Base-by-base conservation (phyloP, 23 red algal genomes). In the Gracilaria gracilis region DNA sequence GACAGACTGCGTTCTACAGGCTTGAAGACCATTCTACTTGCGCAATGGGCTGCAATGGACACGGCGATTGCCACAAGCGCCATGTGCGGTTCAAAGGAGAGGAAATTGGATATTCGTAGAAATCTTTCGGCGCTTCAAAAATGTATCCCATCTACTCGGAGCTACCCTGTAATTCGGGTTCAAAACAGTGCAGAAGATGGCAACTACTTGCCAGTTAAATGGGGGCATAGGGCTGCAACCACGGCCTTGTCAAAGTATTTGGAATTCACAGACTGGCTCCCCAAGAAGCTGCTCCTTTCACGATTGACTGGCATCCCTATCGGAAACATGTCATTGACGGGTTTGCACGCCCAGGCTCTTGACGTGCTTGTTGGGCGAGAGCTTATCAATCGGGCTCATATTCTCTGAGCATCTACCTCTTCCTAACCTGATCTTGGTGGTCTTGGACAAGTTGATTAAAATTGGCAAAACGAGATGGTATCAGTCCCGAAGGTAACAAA, bases 261-360 rank as follows among this genome's bases (percentile, higher is more conserved):
- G 20, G 85, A 92, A n/a, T 27, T 93, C 29, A 67, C 59, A 37
- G 65, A 81, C 34, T 86, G 83, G 89, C 38, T 90, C 3, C 54
- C 85, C 21, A 76, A 71, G 24, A 83, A 94, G n/a, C 47, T 87
- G 19, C 40, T 67, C 17, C 32, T 94, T 9, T 75, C 95, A 20
- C 34, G 90, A 24, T 80, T 90, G 24, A 64, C 95, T 40, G 84
- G 88, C 4, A 93, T 98, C 39, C 95, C 95, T 28, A 31, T 98
- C 20, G 95, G 84, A 47, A 97, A 97, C 64, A 72, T 97, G 47
- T 83, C 85, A 6, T 67, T 74, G 21, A 82, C 75, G 25, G 81
- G 93, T 50, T 57, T 86, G 17, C 79, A 97, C 82, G 80, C 81
- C 70, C 89, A 93, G 28, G 79, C 84, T 16, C 33, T 92, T n/a